Percentiles rank a stretch among this genome's conserved stretches.
These are phyloP conservation scores for Stagonosporopsis vannaccii DNA, from an alignment of 2,329 filamentous ascomycete species.

Conservation along the genomic window DNA sequence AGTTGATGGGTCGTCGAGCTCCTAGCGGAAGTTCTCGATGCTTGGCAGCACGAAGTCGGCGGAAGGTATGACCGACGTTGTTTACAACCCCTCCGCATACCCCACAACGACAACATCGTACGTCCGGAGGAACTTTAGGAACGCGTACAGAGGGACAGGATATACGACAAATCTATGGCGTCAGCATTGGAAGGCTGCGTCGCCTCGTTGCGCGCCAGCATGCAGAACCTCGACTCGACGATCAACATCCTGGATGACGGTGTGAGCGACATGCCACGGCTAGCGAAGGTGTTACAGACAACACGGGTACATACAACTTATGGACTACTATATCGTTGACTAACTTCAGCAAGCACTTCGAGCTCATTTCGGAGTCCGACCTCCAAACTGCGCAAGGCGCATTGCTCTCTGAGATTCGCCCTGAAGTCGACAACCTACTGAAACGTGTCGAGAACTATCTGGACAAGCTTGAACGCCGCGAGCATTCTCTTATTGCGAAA, in stretches of 20 bases:
- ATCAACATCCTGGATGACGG: constrained; percentile 69
- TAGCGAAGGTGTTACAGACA: constrained; percentile 69
- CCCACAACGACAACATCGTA: constrained; percentile 21
- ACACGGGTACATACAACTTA: constrained; percentile 58
- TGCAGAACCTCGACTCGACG: constrained; percentile 68
- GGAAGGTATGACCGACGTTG: constrained; percentile 30
- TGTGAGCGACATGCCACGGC: constrained; percentile 68
- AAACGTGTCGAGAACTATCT: constrained; percentile 83
- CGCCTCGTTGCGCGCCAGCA: constrained; percentile 65
- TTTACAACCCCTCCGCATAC: constrained; percentile 26
- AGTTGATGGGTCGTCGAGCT: constrained; percentile 24
- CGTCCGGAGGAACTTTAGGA: background rate
- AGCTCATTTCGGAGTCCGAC: constrained; percentile 85
- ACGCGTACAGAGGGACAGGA: background rate
- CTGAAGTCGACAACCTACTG: constrained; percentile 80
- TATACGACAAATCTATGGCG: constrained; percentile 26
- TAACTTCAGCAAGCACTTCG: constrained; percentile 73
- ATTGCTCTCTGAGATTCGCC: constrained; percentile 87
- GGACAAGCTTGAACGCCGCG: constrained; percentile 80
- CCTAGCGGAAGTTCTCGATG: constrained; percentile 25
- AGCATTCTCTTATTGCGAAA: constrained; percentile 83
- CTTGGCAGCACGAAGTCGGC: constrained; percentile 35
- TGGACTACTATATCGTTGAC: background rate
- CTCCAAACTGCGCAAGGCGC: constrained; percentile 83
- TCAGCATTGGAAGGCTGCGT: constrained; percentile 66